Evolutionary conservation across 2,329 filamentous ascomycete genomes (phyloP).

Genomic region (Fusarium sp.): DNA sequence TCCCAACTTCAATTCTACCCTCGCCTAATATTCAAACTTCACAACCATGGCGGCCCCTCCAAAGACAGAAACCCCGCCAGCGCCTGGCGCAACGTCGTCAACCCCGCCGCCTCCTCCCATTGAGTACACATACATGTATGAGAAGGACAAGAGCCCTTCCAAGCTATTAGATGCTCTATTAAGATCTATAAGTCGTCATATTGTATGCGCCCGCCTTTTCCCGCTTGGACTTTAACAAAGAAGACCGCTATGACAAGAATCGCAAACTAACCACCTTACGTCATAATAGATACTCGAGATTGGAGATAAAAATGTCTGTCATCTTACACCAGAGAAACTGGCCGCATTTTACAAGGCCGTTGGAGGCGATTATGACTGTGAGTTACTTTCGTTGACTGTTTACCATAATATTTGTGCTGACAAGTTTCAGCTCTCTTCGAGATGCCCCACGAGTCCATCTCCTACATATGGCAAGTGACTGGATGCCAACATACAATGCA

Average conservation of each 20-base stretch:
- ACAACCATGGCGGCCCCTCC: constrained; percentile 44
- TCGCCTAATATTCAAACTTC: not conserved
- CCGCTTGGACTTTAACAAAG: not conserved
- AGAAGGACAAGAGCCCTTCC: constrained; percentile 74
- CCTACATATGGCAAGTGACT: constrained; percentile 91
- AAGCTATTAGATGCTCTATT: constrained; percentile 74
- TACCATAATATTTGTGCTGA: constrained; percentile 8
- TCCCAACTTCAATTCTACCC: constrained; percentile 1
- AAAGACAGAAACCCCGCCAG: constrained; percentile 39
- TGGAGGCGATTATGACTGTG: constrained; percentile 79
- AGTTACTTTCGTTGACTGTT: constrained; percentile 31
- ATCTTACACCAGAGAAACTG: constrained; percentile 74
- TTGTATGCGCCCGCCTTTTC: constrained; percentile 64
- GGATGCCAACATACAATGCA: constrained; percentile 91
- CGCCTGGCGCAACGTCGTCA: constrained; percentile 37
- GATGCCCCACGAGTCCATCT: constrained; percentile 78
- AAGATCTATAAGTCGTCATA: constrained; percentile 73
- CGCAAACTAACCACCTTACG: constrained; percentile 30
- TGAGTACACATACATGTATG: constrained; percentile 75
- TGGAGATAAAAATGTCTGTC: constrained; percentile 64
- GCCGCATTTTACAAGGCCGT: constrained; percentile 81
- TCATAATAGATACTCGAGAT: constrained; percentile 63
- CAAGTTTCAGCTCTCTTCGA: constrained; percentile 74
- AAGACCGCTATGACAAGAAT: not conserved
- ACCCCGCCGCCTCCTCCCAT: constrained; percentile 45